These are phyloP conservation scores for Puccinia horiana DNA, from an alignment of 1,284 basidiomycete species.

Conservation along the genomic window DNA sequence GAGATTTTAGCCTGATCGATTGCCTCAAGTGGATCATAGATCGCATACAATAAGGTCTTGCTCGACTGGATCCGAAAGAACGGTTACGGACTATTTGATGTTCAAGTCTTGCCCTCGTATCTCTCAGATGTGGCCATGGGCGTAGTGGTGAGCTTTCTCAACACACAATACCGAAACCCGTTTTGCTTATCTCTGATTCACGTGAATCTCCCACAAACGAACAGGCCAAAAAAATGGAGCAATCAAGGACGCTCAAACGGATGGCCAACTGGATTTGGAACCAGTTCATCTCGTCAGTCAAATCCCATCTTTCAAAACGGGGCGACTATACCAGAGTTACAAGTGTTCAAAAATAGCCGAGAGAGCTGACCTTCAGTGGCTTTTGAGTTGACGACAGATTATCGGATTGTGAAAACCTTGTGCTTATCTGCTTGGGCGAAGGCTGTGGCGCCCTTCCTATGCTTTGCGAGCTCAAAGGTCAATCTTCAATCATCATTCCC, in stretches of 20 bases:
- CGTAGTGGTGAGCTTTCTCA: conserved; percentile 6
- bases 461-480: conserved; percentile 29
- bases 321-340: not conserved
- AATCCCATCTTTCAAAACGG: not conserved
- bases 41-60: conserved; percentile 79
- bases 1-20: conserved; percentile 19
- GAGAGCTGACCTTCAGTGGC: not conserved
- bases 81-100: conserved; percentile 76
- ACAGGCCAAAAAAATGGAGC: conserved; percentile 23
- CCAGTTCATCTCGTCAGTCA: conserved; percentile 36
- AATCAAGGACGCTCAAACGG: conserved; percentile 3
- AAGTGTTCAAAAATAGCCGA: not conserved
- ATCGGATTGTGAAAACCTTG: conserved; percentile 34
- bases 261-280: conserved; percentile 41
- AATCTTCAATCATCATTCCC: not conserved
- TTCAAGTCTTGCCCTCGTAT: conserved; percentile 72
- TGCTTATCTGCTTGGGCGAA: conserved; percentile 35
- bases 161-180: not conserved
- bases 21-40: conserved; percentile 61
- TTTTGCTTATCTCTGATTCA: not conserved
- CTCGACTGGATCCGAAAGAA: conserved; percentile 72
- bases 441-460: conserved; percentile 12
- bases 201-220: not conserved
- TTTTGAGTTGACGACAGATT: conserved; percentile 5
- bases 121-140: conserved; percentile 11